Evolutionary conservation across 2,329 filamentous ascomycete species (phyloP).

Genomic region (Pseudohalonectria lignicola): DNA sequence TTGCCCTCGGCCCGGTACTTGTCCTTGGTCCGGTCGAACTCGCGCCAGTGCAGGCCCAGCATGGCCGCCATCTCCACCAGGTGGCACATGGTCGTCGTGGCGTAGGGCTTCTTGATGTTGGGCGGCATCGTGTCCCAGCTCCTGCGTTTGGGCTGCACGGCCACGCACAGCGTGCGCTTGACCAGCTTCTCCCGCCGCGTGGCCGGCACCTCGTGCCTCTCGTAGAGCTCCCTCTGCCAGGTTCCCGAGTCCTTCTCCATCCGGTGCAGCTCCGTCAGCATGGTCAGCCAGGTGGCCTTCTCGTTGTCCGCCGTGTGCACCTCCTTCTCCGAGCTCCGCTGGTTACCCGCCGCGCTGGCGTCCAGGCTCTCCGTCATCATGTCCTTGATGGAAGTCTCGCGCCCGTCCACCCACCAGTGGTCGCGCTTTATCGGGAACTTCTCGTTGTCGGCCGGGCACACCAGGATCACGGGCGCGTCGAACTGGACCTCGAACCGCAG

Average conservation of each 20-base stretch:
- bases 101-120: conserved; percentile 35
- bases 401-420: conserved; percentile 28
- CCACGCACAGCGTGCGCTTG: conserved; percentile 30
- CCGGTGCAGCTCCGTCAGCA: conserved; percentile 36
- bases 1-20: conserved; percentile 45
- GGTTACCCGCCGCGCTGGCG: not conserved
- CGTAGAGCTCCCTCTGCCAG: conserved; percentile 28
- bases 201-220: conserved; percentile 4
- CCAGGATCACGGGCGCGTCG: conserved; percentile 38
- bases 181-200: conserved; percentile 10
- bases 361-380: not conserved
- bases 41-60: conserved; percentile 47
- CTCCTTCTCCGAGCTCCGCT: conserved; percentile 6
- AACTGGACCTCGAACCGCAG: conserved; percentile 38
- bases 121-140: conserved; percentile 43
- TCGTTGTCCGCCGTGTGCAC: conserved; percentile 47
- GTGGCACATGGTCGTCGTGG: conserved; percentile 44
- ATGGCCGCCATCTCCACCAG: conserved; percentile 42
- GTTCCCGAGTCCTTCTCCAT: conserved; percentile 36
- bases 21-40: conserved; percentile 39
- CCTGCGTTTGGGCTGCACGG: conserved; percentile 30
- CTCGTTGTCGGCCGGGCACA: conserved; percentile 29
- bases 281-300: conserved; percentile 39
- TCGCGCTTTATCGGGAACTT: conserved; percentile 18
- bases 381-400: conserved; percentile 15